Conservation (phyloP, 192 early-diverging fungal species). For the Pecoramyces ruminantium region DNA sequence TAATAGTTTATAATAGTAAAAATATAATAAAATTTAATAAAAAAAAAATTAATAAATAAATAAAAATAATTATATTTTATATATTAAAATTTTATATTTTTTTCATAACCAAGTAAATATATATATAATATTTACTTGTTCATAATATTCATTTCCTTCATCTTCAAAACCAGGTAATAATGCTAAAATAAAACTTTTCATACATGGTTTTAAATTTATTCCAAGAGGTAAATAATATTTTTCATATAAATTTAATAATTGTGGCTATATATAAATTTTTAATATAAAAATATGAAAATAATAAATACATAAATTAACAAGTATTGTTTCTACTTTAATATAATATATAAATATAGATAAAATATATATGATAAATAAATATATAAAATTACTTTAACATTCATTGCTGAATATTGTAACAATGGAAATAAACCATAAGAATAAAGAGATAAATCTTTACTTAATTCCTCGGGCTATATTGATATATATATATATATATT, state of each 20-base stretch:
- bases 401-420: slow-evolving; percentile 61
- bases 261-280: slow-evolving; percentile 46
- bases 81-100: too few relatives aligned
- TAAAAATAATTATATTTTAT: too few relatives aligned
- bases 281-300: too few relatives aligned
- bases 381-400: slow-evolving; percentile 45
- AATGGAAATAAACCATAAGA: slow-evolving; percentile 84
- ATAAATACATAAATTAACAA: too few relatives aligned
- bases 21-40: too few relatives aligned
- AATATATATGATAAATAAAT: too few relatives aligned
- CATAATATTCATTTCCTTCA: slow-evolving; percentile 69
- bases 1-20: not conserved
- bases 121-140: slow-evolving; percentile 27
- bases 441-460: slow-evolving; percentile 67
- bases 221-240: slow-evolving; percentile 60
- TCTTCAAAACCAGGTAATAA: slow-evolving; percentile 77
- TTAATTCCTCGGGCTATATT: slow-evolving; percentile 48
- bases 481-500: not conserved
- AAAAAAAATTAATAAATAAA: not conserved
- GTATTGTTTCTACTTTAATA: too few relatives aligned
- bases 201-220: slow-evolving; percentile 41
- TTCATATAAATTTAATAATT: slow-evolving; percentile 59
- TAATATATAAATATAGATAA: too few relatives aligned
- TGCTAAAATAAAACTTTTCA: slow-evolving; percentile 64
- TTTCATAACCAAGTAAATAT: not conserved